These are phyloP conservation scores for Aspergillus steynii DNA, from an alignment of 495 filamentous ascomycete species.

Conservation along the genomic window DNA sequence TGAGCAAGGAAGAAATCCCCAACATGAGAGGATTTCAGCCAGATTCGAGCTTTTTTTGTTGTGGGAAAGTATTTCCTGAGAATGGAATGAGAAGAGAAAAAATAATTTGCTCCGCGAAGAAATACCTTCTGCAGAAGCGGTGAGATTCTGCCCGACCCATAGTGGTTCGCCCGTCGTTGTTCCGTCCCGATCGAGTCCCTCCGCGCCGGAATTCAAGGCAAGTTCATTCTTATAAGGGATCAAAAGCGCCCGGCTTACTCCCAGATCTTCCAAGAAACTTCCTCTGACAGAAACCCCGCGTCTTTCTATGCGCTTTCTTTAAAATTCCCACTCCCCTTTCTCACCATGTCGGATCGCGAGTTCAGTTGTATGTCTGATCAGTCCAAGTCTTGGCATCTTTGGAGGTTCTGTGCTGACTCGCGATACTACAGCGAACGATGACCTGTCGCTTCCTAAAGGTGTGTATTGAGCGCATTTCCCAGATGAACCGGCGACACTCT, in stretches of 20 bases:
- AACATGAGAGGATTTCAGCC: constrained; percentile 9
- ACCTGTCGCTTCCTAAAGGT: constrained; percentile 95
- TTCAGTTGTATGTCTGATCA: constrained; percentile 65
- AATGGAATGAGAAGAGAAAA: constrained; percentile 25
- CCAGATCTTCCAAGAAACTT: background rate
- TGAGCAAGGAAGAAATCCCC: constrained; percentile 3
- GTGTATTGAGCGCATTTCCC: constrained; percentile 20
- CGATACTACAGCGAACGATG: constrained; percentile 68
- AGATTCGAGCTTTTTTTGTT: constrained; percentile 13
- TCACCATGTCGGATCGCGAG: constrained; percentile 86
- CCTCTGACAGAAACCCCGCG: background rate
- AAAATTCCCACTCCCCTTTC: constrained; percentile 1
- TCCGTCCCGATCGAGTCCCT: constrained; percentile 27
- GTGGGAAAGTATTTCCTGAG: constrained; percentile 22
- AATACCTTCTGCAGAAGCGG: constrained; percentile 30
- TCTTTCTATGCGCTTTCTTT: background rate
- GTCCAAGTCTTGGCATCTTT: constrained; percentile 20
- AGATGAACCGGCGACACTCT: background rate
- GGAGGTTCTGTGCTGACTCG: constrained; percentile 24
- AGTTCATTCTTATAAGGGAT: background rate
- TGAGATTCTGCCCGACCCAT: constrained; percentile 26
- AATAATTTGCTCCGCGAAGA: constrained; percentile 28
- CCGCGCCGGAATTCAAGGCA: constrained; percentile 16
- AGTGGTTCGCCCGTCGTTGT: constrained; percentile 13
- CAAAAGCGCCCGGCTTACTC: background rate